Evolutionary conservation across 2,329 filamentous ascomycete species (phyloP).

Genomic region (Botrytis medusae): DNA sequence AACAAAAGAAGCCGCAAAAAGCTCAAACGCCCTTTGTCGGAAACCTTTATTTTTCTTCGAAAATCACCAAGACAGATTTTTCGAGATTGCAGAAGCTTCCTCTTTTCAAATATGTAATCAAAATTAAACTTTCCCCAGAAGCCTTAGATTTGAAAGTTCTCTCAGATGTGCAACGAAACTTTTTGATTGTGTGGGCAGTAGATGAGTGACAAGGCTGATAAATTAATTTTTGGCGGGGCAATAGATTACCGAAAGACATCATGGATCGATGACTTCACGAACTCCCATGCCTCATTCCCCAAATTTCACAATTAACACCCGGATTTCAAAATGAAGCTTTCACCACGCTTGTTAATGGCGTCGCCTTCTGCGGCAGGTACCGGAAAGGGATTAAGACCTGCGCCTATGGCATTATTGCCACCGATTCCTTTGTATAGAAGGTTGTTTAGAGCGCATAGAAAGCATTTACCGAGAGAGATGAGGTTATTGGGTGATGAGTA

Average conservation of each 20-base stretch:
- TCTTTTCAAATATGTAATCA: background rate
- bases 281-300: background rate
- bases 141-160: background rate
- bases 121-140: background rate
- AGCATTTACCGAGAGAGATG: constrained; percentile 70
- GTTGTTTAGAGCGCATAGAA: constrained; percentile 81
- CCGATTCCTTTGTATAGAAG: constrained; percentile 82
- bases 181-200: background rate
- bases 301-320: constrained; percentile 5
- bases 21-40: background rate
- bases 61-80: background rate
- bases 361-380: constrained; percentile 32
- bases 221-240: constrained; percentile 18
- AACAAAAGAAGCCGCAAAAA: background rate
- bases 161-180: background rate
- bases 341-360: constrained; percentile 33
- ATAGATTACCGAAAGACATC: constrained; percentile 7
- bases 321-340: constrained; percentile 31
- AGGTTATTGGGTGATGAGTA: constrained; percentile 88
- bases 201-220: constrained; percentile 22
- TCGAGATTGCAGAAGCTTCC: background rate
- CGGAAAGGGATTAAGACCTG: constrained; percentile 30
- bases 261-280: constrained; percentile 18
- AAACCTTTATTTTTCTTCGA: background rate
- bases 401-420: constrained; percentile 38